Conservation (phyloP, 176 grass and related monocot species). For the Eleusine indica region DNA sequence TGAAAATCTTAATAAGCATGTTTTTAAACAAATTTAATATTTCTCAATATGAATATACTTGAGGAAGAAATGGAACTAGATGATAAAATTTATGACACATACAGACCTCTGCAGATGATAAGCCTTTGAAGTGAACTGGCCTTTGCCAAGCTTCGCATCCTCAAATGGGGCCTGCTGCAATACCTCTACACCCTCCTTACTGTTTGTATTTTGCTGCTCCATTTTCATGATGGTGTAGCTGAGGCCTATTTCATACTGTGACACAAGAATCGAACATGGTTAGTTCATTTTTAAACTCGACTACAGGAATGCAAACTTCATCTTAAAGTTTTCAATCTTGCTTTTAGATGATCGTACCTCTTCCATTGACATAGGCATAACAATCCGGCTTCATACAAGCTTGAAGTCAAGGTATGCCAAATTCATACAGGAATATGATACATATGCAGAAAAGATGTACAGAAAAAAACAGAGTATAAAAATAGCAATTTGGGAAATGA, state of each 20-base stretch:
- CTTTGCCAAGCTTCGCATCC: constrained; percentile 78
- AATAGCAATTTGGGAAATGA: constrained; percentile 47
- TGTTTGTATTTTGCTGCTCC: constrained; percentile 90
- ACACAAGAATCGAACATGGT: not conserved
- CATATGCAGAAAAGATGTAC: not conserved
- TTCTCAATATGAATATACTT: not conserved
- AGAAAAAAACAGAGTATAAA: not conserved
- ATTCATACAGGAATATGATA: constrained; percentile 15
- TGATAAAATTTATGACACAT: not conserved
- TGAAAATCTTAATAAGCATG: not conserved
- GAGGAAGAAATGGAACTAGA: not conserved
- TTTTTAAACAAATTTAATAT: not conserved
- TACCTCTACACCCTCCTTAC: constrained; percentile 82
- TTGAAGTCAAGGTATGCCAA: constrained; percentile 52
- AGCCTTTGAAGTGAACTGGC: constrained; percentile 68
- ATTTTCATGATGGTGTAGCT: constrained; percentile 91
- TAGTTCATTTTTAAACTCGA: constrained; percentile 8
- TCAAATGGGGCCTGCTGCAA: constrained; percentile 74
- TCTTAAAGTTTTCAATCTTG: not conserved
- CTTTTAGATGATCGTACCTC: constrained; percentile 58
- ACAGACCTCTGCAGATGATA: constrained; percentile 86
- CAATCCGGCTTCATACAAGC: constrained; percentile 66
- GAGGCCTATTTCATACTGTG: constrained; percentile 78
- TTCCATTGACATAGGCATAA: constrained; percentile 88
- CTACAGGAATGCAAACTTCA: constrained; percentile 8